Evolutionary conservation across 2,329 filamentous ascomycete genomes (phyloP).

Genomic region (Fusarium sp.): DNA sequence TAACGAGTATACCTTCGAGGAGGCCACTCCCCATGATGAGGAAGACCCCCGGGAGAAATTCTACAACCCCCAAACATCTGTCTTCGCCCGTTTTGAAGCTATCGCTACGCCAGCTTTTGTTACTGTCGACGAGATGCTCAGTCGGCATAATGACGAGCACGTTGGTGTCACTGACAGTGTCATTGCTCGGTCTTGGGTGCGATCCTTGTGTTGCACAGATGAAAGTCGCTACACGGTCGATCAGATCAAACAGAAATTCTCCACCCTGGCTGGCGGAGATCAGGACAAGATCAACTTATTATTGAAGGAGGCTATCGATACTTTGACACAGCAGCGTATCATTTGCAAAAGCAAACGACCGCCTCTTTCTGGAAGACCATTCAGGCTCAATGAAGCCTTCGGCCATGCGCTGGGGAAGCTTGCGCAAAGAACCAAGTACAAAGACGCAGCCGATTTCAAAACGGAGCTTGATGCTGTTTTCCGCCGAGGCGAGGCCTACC

Average conservation of each 20-base stretch:
- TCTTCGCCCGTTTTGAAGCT: slow-evolving; percentile 69
- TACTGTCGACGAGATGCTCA: slow-evolving; percentile 31
- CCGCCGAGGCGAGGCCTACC: slow-evolving; percentile 54
- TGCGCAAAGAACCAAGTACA: slow-evolving; percentile 65
- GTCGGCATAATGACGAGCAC: not conserved
- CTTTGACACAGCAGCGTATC: slow-evolving; percentile 64
- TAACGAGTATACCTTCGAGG: slow-evolving; percentile 54
- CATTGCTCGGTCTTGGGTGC: slow-evolving; percentile 69
- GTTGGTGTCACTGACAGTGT: slow-evolving; percentile 49
- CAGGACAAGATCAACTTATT: slow-evolving; percentile 56
- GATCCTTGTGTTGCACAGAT: slow-evolving; percentile 67
- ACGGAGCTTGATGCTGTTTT: slow-evolving; percentile 68
- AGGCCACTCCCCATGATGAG: slow-evolving; percentile 49
- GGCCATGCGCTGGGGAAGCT: slow-evolving; percentile 67
- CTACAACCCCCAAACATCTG: slow-evolving; percentile 65
- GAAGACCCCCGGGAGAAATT: slow-evolving; percentile 68
- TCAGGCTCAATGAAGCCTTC: slow-evolving; percentile 71
- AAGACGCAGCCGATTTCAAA: slow-evolving; percentile 71
- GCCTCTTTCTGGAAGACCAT: slow-evolving; percentile 69
- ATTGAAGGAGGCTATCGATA: slow-evolving; percentile 61
- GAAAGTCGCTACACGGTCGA: slow-evolving; percentile 61
- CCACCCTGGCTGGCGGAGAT: slow-evolving; percentile 59
- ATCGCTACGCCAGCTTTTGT: slow-evolving; percentile 61
- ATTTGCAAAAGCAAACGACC: slow-evolving; percentile 71
- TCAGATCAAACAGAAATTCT: slow-evolving; percentile 63